phyloP scores from a whole-genome alignment of 495 filamentous ascomycete genomes.

The Jackrogersella minutella region DNA sequence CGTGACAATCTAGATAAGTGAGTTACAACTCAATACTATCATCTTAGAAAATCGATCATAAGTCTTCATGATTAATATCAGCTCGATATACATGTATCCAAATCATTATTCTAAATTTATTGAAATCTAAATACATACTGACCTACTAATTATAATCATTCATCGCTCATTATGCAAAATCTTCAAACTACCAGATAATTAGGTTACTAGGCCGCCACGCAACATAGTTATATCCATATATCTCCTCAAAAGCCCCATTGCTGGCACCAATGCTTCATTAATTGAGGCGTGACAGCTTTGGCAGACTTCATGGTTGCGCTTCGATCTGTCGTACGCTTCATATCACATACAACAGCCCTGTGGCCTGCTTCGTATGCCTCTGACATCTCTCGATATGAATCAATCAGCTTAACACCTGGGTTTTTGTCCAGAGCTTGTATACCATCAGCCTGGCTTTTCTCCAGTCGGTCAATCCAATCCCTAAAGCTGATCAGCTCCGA shows the following conservation, averaged over 20 bases:
- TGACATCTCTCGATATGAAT: conserved; percentile 49
- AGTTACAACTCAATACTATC: too few relatives aligned
- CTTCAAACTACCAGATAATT: neutral
- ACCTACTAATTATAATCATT: too few relatives aligned
- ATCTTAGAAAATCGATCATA: too few relatives aligned
- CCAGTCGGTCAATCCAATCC: conserved; percentile 53
- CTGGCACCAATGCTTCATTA: conserved; percentile 60
- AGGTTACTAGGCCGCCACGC: neutral
- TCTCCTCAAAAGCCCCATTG: conserved; percentile 56
- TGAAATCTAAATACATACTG: too few relatives aligned
- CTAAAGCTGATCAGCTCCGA: conserved; percentile 46
- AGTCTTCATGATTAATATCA: too few relatives aligned
- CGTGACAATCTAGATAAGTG: too few relatives aligned
- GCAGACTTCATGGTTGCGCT: conserved; percentile 50
- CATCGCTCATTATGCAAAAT: neutral
- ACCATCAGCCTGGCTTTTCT: conserved; percentile 42
- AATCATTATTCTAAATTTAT: too few relatives aligned
- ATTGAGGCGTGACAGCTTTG: conserved; percentile 47
- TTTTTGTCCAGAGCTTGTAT: conserved; percentile 47
- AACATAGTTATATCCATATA: neutral
- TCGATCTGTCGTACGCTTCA: conserved; percentile 45
- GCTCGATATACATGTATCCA: too few relatives aligned
- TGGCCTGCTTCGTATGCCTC: conserved; percentile 27
- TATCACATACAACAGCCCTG: conserved; percentile 39
- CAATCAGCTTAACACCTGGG: conserved; percentile 54